phyloP scores from a whole-genome alignment of 768 basidiomycete genomes.

The Pleurotus cornucopiae region DNA sequence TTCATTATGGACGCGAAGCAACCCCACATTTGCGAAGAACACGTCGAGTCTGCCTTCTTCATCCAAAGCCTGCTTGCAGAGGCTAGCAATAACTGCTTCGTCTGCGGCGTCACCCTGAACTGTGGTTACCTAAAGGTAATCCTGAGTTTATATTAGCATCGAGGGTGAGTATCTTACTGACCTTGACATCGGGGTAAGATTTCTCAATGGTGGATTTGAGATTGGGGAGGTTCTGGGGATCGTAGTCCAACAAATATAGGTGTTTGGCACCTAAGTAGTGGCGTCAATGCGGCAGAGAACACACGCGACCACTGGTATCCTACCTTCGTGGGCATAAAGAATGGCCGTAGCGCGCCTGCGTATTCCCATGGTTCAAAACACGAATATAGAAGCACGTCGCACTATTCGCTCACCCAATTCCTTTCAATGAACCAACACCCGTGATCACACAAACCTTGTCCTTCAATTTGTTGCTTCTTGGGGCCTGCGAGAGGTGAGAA shows the following conservation, averaged over 20 bases:
- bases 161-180: conserved; percentile 21
- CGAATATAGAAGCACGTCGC: conserved; percentile 1
- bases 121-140: conserved; percentile 58
- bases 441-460: conserved; percentile 87
- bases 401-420: conserved; percentile 64
- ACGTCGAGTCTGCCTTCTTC: conserved; percentile 89
- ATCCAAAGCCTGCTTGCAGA: conserved; percentile 68
- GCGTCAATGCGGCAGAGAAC: neutral
- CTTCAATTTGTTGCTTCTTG: conserved; percentile 53
- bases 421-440: conserved; percentile 80
- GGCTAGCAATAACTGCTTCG: conserved; percentile 56
- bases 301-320: neutral
- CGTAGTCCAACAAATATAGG: conserved; percentile 51
- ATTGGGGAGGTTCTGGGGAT: conserved; percentile 43
- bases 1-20: neutral
- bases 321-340: conserved; percentile 79
- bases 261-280: conserved; percentile 57
- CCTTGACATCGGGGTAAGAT: conserved; percentile 77
- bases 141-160: neutral
- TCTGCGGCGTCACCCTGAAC: conserved; percentile 83
- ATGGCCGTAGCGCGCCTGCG: conserved; percentile 67
- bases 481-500: conserved; percentile 53
- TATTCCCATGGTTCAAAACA: conserved; percentile 6
- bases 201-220: conserved; percentile 65
- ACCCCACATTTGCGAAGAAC: conserved; percentile 88